These are phyloP conservation scores for Firmiana major DNA, from an alignment of 345 rosid genomes.

Conservation along the genomic window DNA sequence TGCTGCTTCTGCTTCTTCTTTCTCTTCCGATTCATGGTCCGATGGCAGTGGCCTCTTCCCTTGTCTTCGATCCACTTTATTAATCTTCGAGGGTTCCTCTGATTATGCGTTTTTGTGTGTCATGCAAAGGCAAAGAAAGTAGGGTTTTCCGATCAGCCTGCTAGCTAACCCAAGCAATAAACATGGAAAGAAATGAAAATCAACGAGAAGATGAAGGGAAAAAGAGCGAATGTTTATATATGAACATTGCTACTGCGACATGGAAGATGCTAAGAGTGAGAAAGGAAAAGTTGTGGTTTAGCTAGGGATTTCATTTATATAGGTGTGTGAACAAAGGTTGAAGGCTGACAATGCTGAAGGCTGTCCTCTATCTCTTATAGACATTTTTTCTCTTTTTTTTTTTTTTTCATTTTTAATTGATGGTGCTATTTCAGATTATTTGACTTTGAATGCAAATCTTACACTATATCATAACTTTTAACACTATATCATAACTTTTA, in stretches of 20 bases:
- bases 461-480: too few relatives aligned
- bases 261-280: background rate
- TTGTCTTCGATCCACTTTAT: constrained; percentile 42
- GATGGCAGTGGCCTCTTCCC: constrained; percentile 50
- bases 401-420: too few relatives aligned
- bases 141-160: too few relatives aligned
- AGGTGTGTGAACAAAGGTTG: background rate
- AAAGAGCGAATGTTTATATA: background rate
- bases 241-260: background rate
- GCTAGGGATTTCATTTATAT: background rate
- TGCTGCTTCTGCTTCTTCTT: constrained; percentile 22
- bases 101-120: background rate
- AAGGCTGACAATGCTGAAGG: background rate
- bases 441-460: too few relatives aligned
- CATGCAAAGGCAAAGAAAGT: background rate
- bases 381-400: background rate
- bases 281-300: background rate
- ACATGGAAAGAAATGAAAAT: background rate
- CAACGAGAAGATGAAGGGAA: background rate
- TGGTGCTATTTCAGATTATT: too few relatives aligned
- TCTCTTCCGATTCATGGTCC: constrained; percentile 43
- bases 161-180: background rate
- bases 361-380: background rate
- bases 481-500: too few relatives aligned
- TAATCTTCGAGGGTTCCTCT: background rate